Conservation (phyloP, 352 stramenopile species). For the Globisporangium rhizosaccharum region DNA sequence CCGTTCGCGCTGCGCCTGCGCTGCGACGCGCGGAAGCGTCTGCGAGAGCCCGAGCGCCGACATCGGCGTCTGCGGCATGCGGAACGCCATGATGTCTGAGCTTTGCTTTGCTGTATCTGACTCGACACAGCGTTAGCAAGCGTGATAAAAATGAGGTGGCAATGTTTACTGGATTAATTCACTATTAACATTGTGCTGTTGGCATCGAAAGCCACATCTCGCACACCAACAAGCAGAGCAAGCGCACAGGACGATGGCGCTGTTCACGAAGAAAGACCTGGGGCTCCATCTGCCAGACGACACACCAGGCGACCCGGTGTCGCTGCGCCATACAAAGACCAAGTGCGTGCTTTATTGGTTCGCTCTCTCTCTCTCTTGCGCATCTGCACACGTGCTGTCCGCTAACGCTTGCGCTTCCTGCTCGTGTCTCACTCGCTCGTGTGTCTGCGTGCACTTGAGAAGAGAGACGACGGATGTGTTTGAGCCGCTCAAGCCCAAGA, state of each 20-base stretch:
- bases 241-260: constrained; percentile 36
- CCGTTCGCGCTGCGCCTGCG: constrained; percentile 11
- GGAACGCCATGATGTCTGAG: constrained; percentile 1
- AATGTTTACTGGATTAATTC: background rate
- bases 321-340: constrained; percentile 68
- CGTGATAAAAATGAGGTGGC: background rate
- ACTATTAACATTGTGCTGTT: background rate
- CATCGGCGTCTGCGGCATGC: constrained; percentile 51
- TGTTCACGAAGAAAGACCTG: constrained; percentile 88
- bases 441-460: background rate
- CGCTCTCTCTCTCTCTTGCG: background rate
- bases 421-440: constrained; percentile 1
- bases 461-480: constrained; percentile 72
- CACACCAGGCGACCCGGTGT: constrained; percentile 69
- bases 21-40: constrained; percentile 21
- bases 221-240: background rate
- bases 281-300: constrained; percentile 77
- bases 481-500: constrained; percentile 69
- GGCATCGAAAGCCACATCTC: no score
- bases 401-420: constrained; percentile 1
- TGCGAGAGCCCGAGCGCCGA: constrained; percentile 48
- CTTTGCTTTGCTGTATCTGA: no score
- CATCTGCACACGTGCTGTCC: background rate
- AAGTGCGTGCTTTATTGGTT: constrained; percentile 22
- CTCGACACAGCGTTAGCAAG: no score